Base-by-base conservation (phyloP, 1,139 yeast species). In the Blastobotrys capitulatus region DNA sequence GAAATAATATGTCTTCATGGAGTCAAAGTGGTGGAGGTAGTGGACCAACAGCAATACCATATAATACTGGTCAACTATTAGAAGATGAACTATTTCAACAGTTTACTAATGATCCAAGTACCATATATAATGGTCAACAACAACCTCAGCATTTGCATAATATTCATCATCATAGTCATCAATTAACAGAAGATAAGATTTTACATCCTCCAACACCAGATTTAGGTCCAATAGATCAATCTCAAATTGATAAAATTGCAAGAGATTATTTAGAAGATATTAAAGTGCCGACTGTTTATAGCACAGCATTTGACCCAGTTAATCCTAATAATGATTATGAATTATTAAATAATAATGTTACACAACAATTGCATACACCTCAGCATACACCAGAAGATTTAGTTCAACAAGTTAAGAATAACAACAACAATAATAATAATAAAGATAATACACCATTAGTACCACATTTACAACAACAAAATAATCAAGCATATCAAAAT, bases 201-300 rank as follows among this genome's bases (percentile, higher is more conserved):
- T 13, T 46, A 22, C 48, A 46, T 26, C 48, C 48, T 7, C 48
- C 48, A 5, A 46, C 48, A 2, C 48, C 48, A 31, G 44, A 46
- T 25, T 39, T 29, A 16, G 29, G 44, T 8, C 48, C 48, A 6
- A 2, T 46, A 25, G 48, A 46, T 26, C 48, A 32, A 25, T 3
- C 41, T 1, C 44, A 34, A 20, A 40, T 46, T 25, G 48, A 46
- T 34, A 38, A 44, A 12, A 40, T 46, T 16, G 48, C 48, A 15
- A 19, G 44, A 39, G 40, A 46, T 9, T 46, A 46, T 35, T 22
- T 35, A 29, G 35, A 44, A 36, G 44, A 42, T 36, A 10, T 41
- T 25, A 37, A 42, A 16, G 42, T 29, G 9, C 47, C 47, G 2
- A 27, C 26, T 13, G 27, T 37, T 15, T 38, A 37, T 22, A 27